A percentile compares a stretch with the other conserved stretches of the same genome.
phyloP scores from a whole-genome alignment of 2,329 filamentous ascomycete species.

The Aspergillus novofumigatus region DNA sequence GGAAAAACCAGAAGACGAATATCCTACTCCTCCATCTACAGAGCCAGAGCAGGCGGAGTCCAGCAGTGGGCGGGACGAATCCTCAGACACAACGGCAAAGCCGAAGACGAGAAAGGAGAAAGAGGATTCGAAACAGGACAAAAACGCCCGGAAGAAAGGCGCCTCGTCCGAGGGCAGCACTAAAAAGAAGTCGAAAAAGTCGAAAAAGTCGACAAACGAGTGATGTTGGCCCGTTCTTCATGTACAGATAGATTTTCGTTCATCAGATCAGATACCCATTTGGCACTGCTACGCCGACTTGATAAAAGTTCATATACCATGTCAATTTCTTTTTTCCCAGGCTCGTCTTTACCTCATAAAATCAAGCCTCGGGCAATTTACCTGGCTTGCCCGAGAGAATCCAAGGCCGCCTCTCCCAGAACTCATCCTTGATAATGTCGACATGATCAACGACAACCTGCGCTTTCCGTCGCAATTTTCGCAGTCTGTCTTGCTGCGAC shows the following conservation, averaged over 20 bases:
- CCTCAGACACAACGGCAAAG: constrained; percentile 28
- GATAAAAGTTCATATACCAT: constrained; percentile 11
- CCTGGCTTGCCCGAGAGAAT: constrained; percentile 70
- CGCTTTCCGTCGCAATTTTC: constrained; percentile 75
- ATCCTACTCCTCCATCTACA: constrained; percentile 31
- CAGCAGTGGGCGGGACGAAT: constrained; percentile 22
- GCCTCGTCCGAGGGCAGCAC: constrained; percentile 18
- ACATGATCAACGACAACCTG: constrained; percentile 77
- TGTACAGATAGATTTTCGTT: constrained; percentile 1
- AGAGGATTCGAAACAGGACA: constrained; percentile 21
- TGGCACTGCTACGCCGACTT: constrained; percentile 13
- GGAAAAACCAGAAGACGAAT: constrained; percentile 21
- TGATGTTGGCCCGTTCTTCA: neutral
- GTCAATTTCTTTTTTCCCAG: constrained; percentile 3
- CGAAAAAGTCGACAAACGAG: constrained; percentile 14
- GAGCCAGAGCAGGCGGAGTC: constrained; percentile 17
- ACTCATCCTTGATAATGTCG: constrained; percentile 92
- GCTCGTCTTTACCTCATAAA: constrained; percentile 1
- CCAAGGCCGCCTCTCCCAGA: constrained; percentile 88
- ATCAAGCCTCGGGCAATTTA: constrained; percentile 49
- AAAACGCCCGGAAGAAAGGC: constrained; percentile 15
- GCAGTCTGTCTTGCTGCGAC: constrained; percentile 77
- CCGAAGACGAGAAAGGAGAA: constrained; percentile 24
- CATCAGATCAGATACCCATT: constrained; percentile 30
- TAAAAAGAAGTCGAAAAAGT: constrained; percentile 41